Evolutionary conservation across 441 rosid genomes (phyloP).

Genomic region (Theobroma grandiflorum): DNA sequence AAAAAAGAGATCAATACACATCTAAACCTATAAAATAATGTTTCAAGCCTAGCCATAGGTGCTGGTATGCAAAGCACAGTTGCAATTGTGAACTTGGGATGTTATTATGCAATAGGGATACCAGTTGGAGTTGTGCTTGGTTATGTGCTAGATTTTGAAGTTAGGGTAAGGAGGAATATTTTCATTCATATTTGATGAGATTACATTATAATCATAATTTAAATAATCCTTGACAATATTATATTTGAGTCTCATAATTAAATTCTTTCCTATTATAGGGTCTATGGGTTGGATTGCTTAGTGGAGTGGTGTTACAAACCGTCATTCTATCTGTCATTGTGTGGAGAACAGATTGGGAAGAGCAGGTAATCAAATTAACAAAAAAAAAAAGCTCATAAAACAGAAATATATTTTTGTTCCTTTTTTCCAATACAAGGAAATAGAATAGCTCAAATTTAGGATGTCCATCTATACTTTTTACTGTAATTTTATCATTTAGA

Average conservation of each 20-base stretch:
- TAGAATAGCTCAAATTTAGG: no score
- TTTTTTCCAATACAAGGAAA: no score
- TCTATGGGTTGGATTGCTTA: conserved; percentile 53
- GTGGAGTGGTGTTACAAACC: conserved; percentile 39
- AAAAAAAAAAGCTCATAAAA: not conserved
- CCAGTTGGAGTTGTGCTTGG: conserved; percentile 47
- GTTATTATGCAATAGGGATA: conserved; percentile 50
- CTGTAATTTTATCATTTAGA: no score
- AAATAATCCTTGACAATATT: no score
- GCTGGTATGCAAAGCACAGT: conserved; percentile 47
- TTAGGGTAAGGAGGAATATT: conserved; percentile 25
- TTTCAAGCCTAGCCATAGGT: conserved; percentile 50
- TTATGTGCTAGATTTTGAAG: conserved; percentile 31
- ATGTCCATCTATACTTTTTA: no score
- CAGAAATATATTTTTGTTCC: no score
- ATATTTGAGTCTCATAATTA: no score
- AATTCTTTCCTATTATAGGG: conserved; percentile 36
- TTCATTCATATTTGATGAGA: no score
- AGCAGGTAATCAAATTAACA: conserved; percentile 37
- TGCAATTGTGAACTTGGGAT: conserved; percentile 42
- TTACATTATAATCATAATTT: no score
- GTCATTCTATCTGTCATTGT: conserved; percentile 35
- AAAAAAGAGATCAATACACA: no score
- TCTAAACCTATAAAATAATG: not conserved
- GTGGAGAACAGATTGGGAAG: conserved; percentile 47